Evolutionary conservation across 192 early-diverging fungal species (phyloP).

Genomic region (Ambispora gerdemannii): DNA sequence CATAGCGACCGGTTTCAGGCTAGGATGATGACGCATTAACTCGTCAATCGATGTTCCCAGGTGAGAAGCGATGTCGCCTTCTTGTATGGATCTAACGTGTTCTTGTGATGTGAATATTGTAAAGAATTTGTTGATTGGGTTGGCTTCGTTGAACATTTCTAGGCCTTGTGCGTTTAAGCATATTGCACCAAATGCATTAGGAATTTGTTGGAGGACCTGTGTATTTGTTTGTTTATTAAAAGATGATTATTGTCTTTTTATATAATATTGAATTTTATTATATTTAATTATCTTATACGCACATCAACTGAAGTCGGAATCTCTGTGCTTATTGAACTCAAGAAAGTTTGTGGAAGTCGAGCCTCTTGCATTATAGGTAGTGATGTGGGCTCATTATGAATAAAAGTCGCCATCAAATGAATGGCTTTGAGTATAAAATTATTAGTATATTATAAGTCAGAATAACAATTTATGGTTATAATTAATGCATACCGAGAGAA

Average conservation of each 20-base stretch:
- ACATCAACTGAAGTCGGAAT: conserved; percentile 82
- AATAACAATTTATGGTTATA: no score
- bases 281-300: conserved; percentile 29
- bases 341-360: conserved; percentile 79
- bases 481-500: conserved; percentile 73
- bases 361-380: conserved; percentile 92
- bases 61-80: conserved; percentile 78
- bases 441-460: no score
- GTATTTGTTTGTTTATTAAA: no score
- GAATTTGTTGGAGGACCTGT: conserved; percentile 68
- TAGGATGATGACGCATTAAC: conserved; percentile 92
- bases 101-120: conserved; percentile 71
- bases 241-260: conserved; percentile 22
- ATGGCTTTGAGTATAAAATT: conserved; percentile 74
- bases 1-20: conserved; percentile 72
- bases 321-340: conserved; percentile 62
- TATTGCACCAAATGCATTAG: conserved; percentile 93
- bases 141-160: conserved; percentile 72
- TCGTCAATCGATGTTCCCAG: conserved; percentile 91
- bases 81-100: conserved; percentile 73
- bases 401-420: conserved; percentile 91
- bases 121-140: conserved; percentile 72
- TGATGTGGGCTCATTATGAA: conserved; percentile 97
- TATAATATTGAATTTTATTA: no score
- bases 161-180: conserved; percentile 88